Evolutionary conservation across 2,329 filamentous ascomycete genomes (phyloP), one percentile per base, ranked within the genome.

Genomic region (Westerdykella ornata): DNA sequence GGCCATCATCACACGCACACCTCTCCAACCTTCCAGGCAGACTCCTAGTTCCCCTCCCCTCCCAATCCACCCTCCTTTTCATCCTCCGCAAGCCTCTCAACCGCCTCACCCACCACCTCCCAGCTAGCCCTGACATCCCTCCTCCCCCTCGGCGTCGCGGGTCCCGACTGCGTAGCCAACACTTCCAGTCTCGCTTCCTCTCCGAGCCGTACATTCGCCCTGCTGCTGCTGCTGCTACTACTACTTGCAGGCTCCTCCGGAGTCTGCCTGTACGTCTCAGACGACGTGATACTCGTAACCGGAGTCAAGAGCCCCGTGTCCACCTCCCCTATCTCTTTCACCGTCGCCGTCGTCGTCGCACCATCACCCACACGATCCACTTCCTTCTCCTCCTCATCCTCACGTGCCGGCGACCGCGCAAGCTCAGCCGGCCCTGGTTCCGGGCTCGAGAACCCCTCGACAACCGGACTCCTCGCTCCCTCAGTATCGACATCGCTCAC

Each of bases 141-240:
- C 12, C 61, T 65, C 0, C 69, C 69, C 17, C 62, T 65, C 0
- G 69, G 69, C 9, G 69, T 71, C 2, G 67, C 65, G 18, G 69
- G 68, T 0, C 68, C 65, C 20, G 68, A 71, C 46, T 70, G 68
- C 7, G 67, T 69, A 37, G 61, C 63, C 6, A 65, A 47, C 0
- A 63, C 60, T 32, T 56, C 48, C 4, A 61, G 45, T 18, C 59
- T 51, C 31, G 52, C 47, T 17, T 56, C 54, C 44, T 60, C 51
- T n/a, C 9, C 20, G 9, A 9, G 20, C 20, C 12, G 22, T 11
- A n/a, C n/a, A n/a, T n/a, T n/a, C n/a, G n/a, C n/a, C n/a, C n/a
- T n/a, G n/a, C n/a, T n/a, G n/a, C n/a, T n/a, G n/a, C 22, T 26
- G 22, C 22, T 11, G 12, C 8, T 7, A 4, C 22, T 11, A 26